Evolutionary conservation across 176 grass and related monocot species (phyloP).

Genomic region (Thinopyrum elongatum): DNA sequence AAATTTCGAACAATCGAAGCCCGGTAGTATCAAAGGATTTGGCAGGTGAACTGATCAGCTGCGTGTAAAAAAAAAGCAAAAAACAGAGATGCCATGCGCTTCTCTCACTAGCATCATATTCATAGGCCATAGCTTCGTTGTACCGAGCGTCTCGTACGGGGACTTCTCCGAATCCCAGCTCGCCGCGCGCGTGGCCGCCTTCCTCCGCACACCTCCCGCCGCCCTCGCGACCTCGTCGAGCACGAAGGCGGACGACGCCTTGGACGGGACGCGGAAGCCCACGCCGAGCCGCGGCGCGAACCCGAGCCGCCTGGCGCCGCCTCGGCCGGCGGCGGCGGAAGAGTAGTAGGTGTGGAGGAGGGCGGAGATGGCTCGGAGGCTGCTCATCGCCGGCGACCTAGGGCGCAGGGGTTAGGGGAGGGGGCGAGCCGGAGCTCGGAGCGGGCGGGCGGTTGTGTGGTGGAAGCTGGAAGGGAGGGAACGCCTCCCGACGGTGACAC

Average conservation of each 20-base stretch:
- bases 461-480: slow-evolving; percentile 41
- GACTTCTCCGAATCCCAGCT: slow-evolving; percentile 93
- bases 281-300: slow-evolving; percentile 18
- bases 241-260: slow-evolving; percentile 47
- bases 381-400: slow-evolving; percentile 58
- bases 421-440: slow-evolving; percentile 13
- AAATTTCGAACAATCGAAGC: neutral
- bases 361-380: slow-evolving; percentile 57
- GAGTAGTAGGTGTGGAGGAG: slow-evolving; percentile 50
- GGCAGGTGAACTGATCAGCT: neutral
- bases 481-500: slow-evolving; percentile 46
- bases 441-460: slow-evolving; percentile 35
- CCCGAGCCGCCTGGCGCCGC: slow-evolving; percentile 15
- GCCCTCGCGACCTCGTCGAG: slow-evolving; percentile 65
- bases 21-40: neutral
- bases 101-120: neutral
- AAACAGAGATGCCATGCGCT: neutral
- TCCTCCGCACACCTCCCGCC: slow-evolving; percentile 36
- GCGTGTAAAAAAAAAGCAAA: neutral
- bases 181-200: slow-evolving; percentile 69
- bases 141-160: slow-evolving; percentile 91
- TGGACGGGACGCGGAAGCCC: slow-evolving; percentile 41
- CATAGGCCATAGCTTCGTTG: neutral
- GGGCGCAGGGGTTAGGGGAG: slow-evolving; percentile 11
- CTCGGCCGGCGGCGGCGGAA: slow-evolving; percentile 27